Percentiles rank a stretch among this genome's conserved stretches.
Conservation (phyloP, 805 yeast genomes). For the Saccharomyces jurei region DNA sequence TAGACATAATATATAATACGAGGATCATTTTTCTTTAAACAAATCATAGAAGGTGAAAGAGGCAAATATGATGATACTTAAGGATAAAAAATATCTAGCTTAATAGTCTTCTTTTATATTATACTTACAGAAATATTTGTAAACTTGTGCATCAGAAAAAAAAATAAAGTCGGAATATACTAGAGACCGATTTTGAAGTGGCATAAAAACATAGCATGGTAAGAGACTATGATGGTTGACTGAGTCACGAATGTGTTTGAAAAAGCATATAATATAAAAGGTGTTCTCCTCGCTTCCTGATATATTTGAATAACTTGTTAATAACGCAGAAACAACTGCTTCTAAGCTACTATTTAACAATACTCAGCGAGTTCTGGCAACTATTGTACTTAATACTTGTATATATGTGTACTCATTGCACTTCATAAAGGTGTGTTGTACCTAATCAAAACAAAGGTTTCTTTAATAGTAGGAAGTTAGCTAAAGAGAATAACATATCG, state of each 20-base stretch:
- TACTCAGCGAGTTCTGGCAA: background rate
- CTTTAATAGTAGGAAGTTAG: no score
- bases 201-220: no score
- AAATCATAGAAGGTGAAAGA: background rate
- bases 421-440: background rate
- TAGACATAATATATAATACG: background rate
- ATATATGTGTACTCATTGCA: background rate
- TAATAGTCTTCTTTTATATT: no score
- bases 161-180: no score
- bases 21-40: background rate
- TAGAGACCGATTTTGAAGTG: no score
- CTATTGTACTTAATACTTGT: no score
- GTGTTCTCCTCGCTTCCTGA: no score
- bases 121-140: no score
- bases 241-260: background rate
- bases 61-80: background rate
- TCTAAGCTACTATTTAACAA: background rate
- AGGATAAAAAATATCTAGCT: background rate
- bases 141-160: no score
- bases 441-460: background rate
- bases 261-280: background rate
- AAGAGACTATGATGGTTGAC: no score
- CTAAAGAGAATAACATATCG: background rate
- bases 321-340: background rate
- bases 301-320: no score